These are phyloP conservation scores for Aegilops longissima DNA, from an alignment of 176 grass and related monocot genomes.

Conservation along the genomic window DNA sequence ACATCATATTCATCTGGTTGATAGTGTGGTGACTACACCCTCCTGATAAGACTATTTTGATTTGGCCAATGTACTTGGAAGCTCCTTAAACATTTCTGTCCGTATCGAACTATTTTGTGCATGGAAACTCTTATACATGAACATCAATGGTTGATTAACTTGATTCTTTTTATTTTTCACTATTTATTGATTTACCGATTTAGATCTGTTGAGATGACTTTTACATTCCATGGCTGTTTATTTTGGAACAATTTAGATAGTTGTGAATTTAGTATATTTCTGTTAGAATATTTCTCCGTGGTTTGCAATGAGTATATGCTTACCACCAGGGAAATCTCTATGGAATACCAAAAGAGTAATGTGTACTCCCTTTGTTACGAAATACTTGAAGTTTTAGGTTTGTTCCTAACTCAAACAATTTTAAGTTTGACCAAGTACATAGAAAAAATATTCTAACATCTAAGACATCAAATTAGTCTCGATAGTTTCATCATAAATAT, in stretches of 20 bases:
- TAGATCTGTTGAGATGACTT: background rate
- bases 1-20: background rate
- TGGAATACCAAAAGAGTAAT: background rate
- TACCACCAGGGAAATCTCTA: background rate
- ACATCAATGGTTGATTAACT: background rate
- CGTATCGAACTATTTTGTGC: background rate
- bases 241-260: background rate
- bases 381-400: too few relatives aligned
- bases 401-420: too few relatives aligned
- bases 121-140: background rate
- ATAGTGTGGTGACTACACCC: background rate
- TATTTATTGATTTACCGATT: background rate
- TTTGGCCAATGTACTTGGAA: conserved; percentile 3
- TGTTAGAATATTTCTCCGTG: background rate
- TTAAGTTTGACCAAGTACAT: too few relatives aligned
- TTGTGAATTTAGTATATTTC: background rate
- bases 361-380: too few relatives aligned
- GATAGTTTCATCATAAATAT: too few relatives aligned
- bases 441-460: too few relatives aligned
- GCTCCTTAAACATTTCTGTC: background rate
- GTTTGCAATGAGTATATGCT: background rate
- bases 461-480: too few relatives aligned
- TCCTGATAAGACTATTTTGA: conserved; percentile 3
- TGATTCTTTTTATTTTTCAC: background rate
- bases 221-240: background rate